These are phyloP conservation scores for Solanum hybrid DNA, from an alignment of 305 asterid genomes.

Conservation along the genomic window DNA sequence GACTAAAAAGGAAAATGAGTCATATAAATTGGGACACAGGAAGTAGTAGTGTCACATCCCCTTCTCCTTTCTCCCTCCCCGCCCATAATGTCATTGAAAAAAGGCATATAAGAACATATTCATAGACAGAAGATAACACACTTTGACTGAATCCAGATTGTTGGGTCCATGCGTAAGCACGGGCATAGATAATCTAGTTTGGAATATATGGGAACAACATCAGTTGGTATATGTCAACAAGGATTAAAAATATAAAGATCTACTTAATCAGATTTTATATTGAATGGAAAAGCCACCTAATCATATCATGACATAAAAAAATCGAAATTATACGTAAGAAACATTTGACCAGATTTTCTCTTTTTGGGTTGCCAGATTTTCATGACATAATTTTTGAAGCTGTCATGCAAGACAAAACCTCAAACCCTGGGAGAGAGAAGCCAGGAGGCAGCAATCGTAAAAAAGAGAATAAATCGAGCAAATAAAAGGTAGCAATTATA, in stretches of 20 bases:
- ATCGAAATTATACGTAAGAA: neutral
- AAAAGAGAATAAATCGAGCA: neutral
- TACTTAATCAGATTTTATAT: neutral
- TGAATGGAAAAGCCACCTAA: neutral
- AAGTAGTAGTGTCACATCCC: neutral
- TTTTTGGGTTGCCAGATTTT: neutral
- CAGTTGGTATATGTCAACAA: neutral
- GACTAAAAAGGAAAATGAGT: neutral
- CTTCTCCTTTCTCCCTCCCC: neutral
- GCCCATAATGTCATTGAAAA: neutral
- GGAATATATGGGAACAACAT: neutral
- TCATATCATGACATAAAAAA: neutral
- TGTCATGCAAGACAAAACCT: neutral
- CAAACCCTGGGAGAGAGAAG: neutral
- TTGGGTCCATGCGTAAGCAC: neutral
- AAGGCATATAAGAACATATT: neutral
- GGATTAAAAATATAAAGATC: neutral
- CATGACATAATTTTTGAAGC: neutral
- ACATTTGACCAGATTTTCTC: neutral
- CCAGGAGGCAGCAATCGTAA: neutral
- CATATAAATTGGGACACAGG: neutral
- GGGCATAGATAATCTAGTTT: neutral
- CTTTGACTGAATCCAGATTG: neutral
- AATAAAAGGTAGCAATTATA: neutral
- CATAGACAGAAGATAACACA: neutral